Conservation (phyloP, 495 filamentous ascomycete genomes). For the Neurospora hispaniola region DNA sequence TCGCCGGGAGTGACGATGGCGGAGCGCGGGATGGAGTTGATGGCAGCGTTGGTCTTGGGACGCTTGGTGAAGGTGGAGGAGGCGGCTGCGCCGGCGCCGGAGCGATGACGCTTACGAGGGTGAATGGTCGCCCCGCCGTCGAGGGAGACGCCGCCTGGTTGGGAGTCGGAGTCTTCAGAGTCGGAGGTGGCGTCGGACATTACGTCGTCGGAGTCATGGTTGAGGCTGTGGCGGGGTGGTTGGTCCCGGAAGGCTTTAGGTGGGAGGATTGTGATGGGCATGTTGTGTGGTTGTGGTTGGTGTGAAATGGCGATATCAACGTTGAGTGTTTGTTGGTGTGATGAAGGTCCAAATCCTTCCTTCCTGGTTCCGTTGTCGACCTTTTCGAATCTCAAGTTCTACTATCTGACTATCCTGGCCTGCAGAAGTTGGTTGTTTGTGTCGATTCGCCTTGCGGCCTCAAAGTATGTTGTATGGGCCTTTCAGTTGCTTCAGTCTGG, state of each 20-base stretch:
- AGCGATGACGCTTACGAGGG: constrained; percentile 3
- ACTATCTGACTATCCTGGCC: background rate
- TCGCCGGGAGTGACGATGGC: constrained; percentile 81
- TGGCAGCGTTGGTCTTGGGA: constrained; percentile 12
- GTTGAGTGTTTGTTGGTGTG: background rate
- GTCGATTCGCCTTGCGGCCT: background rate
- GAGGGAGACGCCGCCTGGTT: constrained; percentile 29
- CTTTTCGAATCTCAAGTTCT: too few relatives aligned
- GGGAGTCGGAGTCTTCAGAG: constrained; percentile 32
- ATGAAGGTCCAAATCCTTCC: background rate
- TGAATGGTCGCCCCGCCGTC: constrained; percentile 54
- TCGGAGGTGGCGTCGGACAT: constrained; percentile 11
- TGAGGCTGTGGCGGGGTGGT: background rate
- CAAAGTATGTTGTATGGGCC: background rate
- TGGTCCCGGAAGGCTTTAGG: constrained; percentile 37
- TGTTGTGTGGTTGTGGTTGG: constrained; percentile 21
- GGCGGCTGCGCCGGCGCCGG: background rate
- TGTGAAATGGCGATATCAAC: background rate
- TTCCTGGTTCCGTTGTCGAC: too few relatives aligned
- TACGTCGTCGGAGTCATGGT: constrained; percentile 13
- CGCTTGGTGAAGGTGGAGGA: constrained; percentile 1
- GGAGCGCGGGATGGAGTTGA: constrained; percentile 5
- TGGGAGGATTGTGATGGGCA: constrained; percentile 74
- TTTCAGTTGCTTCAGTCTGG: too few relatives aligned
- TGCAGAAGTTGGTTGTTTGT: background rate